These are phyloP conservation scores for Nigrospora sphaerica DNA, from an alignment of 2,329 filamentous ascomycete genomes.

Conservation along the genomic window DNA sequence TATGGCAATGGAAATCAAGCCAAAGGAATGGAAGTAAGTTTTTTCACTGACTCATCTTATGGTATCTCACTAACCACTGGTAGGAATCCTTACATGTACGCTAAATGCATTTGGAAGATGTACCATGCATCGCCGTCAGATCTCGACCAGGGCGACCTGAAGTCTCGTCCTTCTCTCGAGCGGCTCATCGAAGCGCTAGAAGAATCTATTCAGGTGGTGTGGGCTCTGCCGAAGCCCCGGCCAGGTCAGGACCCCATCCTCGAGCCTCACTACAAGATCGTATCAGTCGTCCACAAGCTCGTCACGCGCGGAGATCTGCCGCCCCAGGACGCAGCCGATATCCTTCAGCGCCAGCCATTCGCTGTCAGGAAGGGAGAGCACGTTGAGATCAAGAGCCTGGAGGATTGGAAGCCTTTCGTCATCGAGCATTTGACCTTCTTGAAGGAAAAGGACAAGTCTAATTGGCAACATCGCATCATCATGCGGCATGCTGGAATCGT, in stretches of 20 bases:
- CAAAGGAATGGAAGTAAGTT: slow-evolving; percentile 50
- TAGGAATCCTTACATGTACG: slow-evolving; percentile 53
- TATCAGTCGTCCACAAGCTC: slow-evolving; percentile 76
- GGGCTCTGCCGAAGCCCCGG: slow-evolving; percentile 45
- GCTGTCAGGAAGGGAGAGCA: slow-evolving; percentile 40
- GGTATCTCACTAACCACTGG: slow-evolving; percentile 12
- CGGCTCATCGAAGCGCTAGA: slow-evolving; percentile 42
- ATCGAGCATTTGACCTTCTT: slow-evolving; percentile 43
- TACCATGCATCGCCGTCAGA: slow-evolving; percentile 40
- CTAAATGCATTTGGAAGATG: slow-evolving; percentile 60
- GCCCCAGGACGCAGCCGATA: slow-evolving; percentile 39
- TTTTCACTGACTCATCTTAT: background rate
- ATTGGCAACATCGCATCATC: slow-evolving; percentile 92
- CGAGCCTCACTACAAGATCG: slow-evolving; percentile 88
- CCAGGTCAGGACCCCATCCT: slow-evolving; percentile 67
- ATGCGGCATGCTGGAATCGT: slow-evolving; percentile 59
- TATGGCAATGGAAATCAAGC: slow-evolving; percentile 46
- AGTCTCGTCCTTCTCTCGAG: slow-evolving; percentile 28
- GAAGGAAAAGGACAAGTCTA: slow-evolving; percentile 75
- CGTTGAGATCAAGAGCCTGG: slow-evolving; percentile 47
- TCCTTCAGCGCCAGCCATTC: slow-evolving; percentile 51
- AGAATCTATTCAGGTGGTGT: slow-evolving; percentile 41
- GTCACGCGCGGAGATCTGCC: slow-evolving; percentile 48
- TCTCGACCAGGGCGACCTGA: slow-evolving; percentile 35
- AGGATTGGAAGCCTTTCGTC: slow-evolving; percentile 53